Conservation (phyloP, 108 stramenopile species). For the Aurantiochytrium sp. region DNA sequence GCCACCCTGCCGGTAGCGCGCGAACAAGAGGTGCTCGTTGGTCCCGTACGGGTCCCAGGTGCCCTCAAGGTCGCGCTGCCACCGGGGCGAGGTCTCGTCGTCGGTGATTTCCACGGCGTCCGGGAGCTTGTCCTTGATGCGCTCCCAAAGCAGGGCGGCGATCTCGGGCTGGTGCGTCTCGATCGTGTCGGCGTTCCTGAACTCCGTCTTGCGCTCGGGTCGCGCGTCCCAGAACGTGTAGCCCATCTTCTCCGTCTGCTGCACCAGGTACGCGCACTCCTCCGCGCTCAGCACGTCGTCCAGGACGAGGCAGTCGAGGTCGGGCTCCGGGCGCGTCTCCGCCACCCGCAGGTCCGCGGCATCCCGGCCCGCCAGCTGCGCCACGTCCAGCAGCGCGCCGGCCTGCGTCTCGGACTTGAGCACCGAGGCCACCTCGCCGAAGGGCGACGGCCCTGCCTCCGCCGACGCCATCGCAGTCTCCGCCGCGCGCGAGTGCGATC, state of each 20-base stretch:
- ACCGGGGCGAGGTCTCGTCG: background rate
- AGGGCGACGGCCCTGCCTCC: background rate
- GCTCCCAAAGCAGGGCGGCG: conserved; percentile 27
- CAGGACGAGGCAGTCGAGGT: background rate
- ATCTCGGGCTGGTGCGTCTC: conserved; percentile 28
- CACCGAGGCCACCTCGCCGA: background rate
- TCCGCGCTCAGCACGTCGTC: conserved; percentile 35
- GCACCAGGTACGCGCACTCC: conserved; percentile 31
- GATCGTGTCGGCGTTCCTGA: conserved; percentile 39
- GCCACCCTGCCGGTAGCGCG: conserved; percentile 26
- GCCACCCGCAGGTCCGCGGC: background rate
- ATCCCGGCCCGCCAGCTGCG: background rate
- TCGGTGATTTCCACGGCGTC: conserved; percentile 16
- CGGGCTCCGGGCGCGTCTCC: background rate
- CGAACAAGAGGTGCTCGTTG: conserved; percentile 33
- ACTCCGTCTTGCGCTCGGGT: background rate
- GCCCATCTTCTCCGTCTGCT: background rate
- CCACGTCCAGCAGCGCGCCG: background rate
- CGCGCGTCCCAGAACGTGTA: conserved; percentile 36
- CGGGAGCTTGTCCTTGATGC: background rate
- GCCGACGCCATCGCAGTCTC: background rate
- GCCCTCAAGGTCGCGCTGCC: conserved; percentile 34
- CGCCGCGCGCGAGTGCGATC: background rate
- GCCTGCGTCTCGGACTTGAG: background rate
- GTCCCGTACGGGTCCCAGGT: conserved; percentile 33